phyloP scores from a whole-genome alignment of 2,329 filamentous ascomycete genomes.

The Nigrospora oryzae region DNA sequence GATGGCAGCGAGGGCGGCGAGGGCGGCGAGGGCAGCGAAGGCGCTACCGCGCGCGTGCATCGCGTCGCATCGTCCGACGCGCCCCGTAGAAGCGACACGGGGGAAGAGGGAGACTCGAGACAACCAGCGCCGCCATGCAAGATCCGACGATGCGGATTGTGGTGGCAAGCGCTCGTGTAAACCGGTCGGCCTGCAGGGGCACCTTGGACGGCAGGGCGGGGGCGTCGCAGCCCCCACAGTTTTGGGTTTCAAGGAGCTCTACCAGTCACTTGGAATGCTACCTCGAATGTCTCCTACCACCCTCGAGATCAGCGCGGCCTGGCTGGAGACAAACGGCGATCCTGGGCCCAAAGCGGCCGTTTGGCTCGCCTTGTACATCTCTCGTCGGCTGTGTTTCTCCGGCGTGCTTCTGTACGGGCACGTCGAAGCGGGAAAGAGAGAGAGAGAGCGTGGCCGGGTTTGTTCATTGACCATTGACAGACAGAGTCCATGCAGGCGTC shows the following conservation, averaged over 20 bases:
- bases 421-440: too few relatives aligned
- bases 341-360: too few relatives aligned
- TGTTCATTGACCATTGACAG: too few relatives aligned
- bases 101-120: background rate
- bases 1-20: too few relatives aligned
- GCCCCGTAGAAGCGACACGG: background rate
- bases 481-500: too few relatives aligned
- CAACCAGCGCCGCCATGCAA: background rate
- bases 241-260: slow-evolving; percentile 3
- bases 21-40: background rate
- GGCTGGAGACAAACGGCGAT: too few relatives aligned
- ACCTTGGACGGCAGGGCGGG: background rate
- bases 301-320: background rate
- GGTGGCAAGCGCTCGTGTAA: background rate
- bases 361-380: too few relatives aligned
- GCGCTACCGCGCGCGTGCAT: background rate
- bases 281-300: background rate
- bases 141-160: slow-evolving; percentile 1
- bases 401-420: too few relatives aligned
- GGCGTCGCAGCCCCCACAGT: background rate
- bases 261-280: background rate
- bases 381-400: too few relatives aligned
- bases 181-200: background rate
- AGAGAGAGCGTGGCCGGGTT: too few relatives aligned
- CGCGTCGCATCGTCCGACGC: background rate